Conservation (phyloP, 805 yeast species). For the Yamadazyma akitaensis region DNA sequence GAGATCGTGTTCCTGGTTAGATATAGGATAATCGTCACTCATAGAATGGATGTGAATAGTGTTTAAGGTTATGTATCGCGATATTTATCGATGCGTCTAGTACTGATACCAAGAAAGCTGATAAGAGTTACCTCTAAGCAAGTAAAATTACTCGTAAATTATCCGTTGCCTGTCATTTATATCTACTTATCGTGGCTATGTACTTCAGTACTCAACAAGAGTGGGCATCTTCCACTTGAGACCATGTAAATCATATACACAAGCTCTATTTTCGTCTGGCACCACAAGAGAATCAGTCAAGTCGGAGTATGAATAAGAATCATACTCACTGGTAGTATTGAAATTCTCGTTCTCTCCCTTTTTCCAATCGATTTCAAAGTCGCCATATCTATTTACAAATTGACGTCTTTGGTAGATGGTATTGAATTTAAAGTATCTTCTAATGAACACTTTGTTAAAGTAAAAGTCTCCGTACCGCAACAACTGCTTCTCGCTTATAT, state of each 20-base stretch:
- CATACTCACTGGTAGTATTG: slow-evolving; percentile 9
- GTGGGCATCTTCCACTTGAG: slow-evolving; percentile 43
- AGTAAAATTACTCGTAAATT: not conserved
- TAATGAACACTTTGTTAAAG: slow-evolving; percentile 28
- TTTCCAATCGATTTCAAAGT: slow-evolving; percentile 31
- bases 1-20: not conserved
- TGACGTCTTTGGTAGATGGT: slow-evolving; percentile 41
- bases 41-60: not conserved
- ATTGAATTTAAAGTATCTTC: slow-evolving; percentile 35
- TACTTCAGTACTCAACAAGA: slow-evolving; percentile 22
- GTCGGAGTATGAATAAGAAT: slow-evolving; percentile 10
- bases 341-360: slow-evolving; percentile 15
- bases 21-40: not conserved
- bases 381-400: slow-evolving; percentile 40
- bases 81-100: not conserved
- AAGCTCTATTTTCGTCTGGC: slow-evolving; percentile 15
- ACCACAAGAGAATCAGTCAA: slow-evolving; percentile 6
- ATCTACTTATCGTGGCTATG: not conserved
- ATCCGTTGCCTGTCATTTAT: not conserved
- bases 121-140: not conserved
- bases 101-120: not conserved
- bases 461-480: slow-evolving; percentile 33
- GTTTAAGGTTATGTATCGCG: not conserved
- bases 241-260: slow-evolving; percentile 35
- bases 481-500: slow-evolving; percentile 16